phyloP scores from a whole-genome alignment of 1,284 basidiomycete genomes.

The Tilletiopsis washingtonensis region DNA sequence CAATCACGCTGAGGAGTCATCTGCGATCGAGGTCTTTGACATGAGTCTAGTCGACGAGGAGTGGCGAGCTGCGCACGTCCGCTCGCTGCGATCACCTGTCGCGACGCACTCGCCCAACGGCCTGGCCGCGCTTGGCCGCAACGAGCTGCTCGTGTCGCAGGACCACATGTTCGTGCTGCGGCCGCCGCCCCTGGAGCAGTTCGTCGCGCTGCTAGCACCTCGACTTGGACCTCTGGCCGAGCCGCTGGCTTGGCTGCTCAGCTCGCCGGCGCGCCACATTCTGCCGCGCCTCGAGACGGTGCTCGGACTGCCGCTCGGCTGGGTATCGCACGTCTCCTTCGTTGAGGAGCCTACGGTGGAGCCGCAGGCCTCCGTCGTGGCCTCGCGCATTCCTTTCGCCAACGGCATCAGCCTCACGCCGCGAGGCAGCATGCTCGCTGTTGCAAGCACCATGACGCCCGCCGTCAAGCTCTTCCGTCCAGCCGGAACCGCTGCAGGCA shows the following conservation, averaged over 20 bases:
- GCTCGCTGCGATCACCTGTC: slow-evolving; percentile 10
- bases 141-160: slow-evolving; percentile 61
- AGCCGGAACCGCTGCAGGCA: not conserved
- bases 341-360: slow-evolving; percentile 2
- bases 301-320: slow-evolving; percentile 56
- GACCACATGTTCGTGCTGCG: slow-evolving; percentile 63
- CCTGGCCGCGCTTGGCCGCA: slow-evolving; percentile 57
- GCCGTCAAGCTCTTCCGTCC: slow-evolving; percentile 54
- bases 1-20: slow-evolving; percentile 8
- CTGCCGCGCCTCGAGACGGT: slow-evolving; percentile 55
- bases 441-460: slow-evolving; percentile 55
- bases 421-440: slow-evolving; percentile 53
- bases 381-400: slow-evolving; percentile 57
- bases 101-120: slow-evolving; percentile 54
- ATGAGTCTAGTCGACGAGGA: too few relatives aligned
- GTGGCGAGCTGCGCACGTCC: slow-evolving; percentile 10
- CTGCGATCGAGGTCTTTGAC: slow-evolving; percentile 14
- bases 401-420: slow-evolving; percentile 61
- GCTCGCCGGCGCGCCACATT: slow-evolving; percentile 47
- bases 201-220: not conserved
- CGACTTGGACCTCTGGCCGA: not conserved
- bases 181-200: slow-evolving; percentile 12
- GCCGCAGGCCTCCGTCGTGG: slow-evolving; percentile 44
- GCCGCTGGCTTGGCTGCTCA: not conserved
- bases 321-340: slow-evolving; percentile 48